Base-by-base conservation (phyloP, 306 rosid species). In the Inga laurina region DNA sequence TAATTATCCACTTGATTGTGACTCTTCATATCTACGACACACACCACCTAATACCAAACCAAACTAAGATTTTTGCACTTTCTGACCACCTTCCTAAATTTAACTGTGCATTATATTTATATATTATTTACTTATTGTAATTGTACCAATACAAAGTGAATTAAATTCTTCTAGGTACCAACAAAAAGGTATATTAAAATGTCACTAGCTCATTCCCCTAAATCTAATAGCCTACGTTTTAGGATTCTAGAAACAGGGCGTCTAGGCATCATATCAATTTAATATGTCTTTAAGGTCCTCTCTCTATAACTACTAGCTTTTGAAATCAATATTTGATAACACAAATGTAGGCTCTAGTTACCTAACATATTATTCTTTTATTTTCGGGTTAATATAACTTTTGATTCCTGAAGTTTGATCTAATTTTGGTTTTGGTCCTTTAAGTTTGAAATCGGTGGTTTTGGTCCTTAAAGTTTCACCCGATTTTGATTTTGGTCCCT, bases 1-100 rank as follows among this genome's bases (percentile, higher is more conserved):
- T 11, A 39, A 5, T 39, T 39, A 71, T 73, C 70, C 3, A 64
- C 27, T 8, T 69, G 74, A 78, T 48, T 77, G 76, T 78, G 82
- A 81, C 86, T 84, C 59, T 49, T 51, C 11, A 59, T 34, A 46
- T 21, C 7, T 59, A 59, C 10, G 13, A 64, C 81, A 54, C 75
- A 74, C 80, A 71, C 21, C 83, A 62, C 68, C 68, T 62, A 62
- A 62, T 37, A 27, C 68, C 11, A 62, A 62, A 67, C 45, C 72
- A 5, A 56, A 66, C 87, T 72, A 65, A 57, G 67, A 27, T 57
- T 24, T 24, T 43, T 65, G 76, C 83, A 84, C 62, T 64, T 83
- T 24, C 89, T 44, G 10, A 10, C 85, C 66, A 81, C 79, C 85
- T 87, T 87, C 89, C 87, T 77, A 37, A 9, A 65, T 32, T 32